Conservation (phyloP, 257 asterid species). For the Nicotiana benthamiana region DNA sequence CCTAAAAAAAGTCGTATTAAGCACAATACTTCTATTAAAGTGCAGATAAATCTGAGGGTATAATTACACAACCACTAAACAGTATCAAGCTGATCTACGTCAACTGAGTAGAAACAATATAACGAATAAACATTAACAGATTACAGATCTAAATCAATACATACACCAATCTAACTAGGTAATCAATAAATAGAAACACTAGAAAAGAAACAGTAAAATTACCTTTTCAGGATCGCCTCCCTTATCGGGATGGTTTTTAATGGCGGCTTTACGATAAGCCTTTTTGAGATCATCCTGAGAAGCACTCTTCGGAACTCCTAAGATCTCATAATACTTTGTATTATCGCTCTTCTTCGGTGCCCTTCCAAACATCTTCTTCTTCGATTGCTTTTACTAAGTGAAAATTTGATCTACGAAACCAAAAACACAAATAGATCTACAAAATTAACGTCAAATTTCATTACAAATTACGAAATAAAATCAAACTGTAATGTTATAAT, state of each 20-base stretch:
- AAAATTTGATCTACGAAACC: slow-evolving; percentile 2
- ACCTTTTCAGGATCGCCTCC: slow-evolving; percentile 92
- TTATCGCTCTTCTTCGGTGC: slow-evolving; percentile 69
- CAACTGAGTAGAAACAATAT: not conserved
- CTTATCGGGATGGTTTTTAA: slow-evolving; percentile 78
- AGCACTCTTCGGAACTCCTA: slow-evolving; percentile 65
- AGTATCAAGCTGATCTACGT: not conserved
- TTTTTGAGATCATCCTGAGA: slow-evolving; percentile 71
- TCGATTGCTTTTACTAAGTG: not conserved
- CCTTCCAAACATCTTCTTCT: slow-evolving; percentile 62
- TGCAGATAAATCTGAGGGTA: not conserved
- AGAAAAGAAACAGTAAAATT: not conserved
- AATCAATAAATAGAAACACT: not conserved
- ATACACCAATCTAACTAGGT: not conserved
- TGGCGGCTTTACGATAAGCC: slow-evolving; percentile 76
- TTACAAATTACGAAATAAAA: not conserved
- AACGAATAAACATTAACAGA: too few species aligned
- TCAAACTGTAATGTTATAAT: not conserved
- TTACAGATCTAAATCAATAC: not conserved
- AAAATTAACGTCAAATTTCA: not conserved
- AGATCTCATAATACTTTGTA: slow-evolving; percentile 67
- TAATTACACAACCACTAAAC: not conserved
- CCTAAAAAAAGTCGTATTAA: not conserved
- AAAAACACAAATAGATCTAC: not conserved
- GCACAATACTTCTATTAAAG: not conserved